Conservation (phyloP, 495 filamentous ascomycete species). For the Talaromyces proteolyticus region DNA sequence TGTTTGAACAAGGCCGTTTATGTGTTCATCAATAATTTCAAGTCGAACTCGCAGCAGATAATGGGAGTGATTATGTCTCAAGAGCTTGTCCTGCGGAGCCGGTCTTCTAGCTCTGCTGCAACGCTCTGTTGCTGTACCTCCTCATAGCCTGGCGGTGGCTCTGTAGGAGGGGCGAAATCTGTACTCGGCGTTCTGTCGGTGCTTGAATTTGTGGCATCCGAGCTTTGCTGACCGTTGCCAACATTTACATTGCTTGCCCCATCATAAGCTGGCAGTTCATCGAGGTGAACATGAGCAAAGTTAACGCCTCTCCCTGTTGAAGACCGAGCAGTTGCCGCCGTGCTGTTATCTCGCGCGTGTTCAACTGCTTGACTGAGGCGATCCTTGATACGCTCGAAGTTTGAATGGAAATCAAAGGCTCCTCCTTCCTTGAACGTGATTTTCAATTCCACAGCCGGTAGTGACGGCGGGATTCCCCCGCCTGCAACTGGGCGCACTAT, state of each 20-base stretch:
- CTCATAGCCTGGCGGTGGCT: conserved; percentile 90
- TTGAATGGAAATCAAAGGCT: conserved; percentile 81
- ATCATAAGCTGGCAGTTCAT: conserved; percentile 80
- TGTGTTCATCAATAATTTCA: too few species aligned
- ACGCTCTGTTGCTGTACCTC: conserved; percentile 80
- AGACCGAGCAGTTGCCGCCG: conserved; percentile 10
- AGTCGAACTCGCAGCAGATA: background rate
- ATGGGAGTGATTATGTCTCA: background rate
- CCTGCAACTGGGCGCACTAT: conserved; percentile 71
- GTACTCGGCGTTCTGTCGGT: conserved; percentile 11
- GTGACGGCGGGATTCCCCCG: conserved; percentile 77
- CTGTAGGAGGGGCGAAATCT: conserved; percentile 30
- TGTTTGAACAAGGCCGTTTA: too few species aligned
- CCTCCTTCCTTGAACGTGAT: conserved; percentile 93
- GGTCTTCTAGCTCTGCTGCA: conserved; percentile 50
- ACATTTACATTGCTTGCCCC: conserved; percentile 18
- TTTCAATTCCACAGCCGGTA: conserved; percentile 68
- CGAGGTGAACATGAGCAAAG: conserved; percentile 58
- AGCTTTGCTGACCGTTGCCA: conserved; percentile 1
- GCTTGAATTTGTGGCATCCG: conserved; percentile 7
- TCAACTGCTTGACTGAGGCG: conserved; percentile 73
- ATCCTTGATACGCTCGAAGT: conserved; percentile 82
- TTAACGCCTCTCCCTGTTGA: conserved; percentile 32
- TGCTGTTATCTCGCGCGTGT: conserved; percentile 48
- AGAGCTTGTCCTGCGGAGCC: conserved; percentile 28